These are phyloP conservation scores for Nakataea oryzae DNA, from an alignment of 2,329 filamentous ascomycete genomes.

Conservation along the genomic window DNA sequence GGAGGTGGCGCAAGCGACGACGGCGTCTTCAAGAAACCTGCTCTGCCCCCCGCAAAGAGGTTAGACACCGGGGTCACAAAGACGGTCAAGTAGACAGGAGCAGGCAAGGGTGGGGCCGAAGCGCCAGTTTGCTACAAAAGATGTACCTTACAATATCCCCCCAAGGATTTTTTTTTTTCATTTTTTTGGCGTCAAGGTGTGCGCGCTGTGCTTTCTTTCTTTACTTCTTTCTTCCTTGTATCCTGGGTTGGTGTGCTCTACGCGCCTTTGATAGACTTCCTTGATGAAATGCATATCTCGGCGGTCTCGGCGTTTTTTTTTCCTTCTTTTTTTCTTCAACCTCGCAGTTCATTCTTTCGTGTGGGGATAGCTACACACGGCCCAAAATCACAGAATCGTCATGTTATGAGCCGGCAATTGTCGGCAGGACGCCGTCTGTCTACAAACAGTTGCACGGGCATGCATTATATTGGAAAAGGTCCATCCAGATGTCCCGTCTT, in stretches of 20 bases:
- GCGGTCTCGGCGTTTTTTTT: too few species aligned
- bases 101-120: neutral
- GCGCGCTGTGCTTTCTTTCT: neutral
- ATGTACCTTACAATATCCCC: neutral
- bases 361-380: too few species aligned
- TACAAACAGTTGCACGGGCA: too few species aligned
- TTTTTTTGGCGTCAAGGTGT: neutral
- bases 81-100: conserved; percentile 14
- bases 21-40: conserved; percentile 74
- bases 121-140: neutral
- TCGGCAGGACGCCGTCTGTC: too few species aligned
- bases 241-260: neutral
- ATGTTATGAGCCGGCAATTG: too few species aligned
- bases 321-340: too few species aligned
- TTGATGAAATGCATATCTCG: neutral
- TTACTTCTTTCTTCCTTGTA: neutral
- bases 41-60: conserved; percentile 64
- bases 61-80: conserved; percentile 53
- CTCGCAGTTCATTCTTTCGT: too few species aligned
- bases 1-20: conserved; percentile 33
- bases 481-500: neutral
- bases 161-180: neutral
- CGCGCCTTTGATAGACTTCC: neutral
- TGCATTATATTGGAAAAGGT: too few species aligned
- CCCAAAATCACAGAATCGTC: neutral